Conservation (phyloP, 495 filamentous ascomycete species). For the Daldinia concentrica region DNA sequence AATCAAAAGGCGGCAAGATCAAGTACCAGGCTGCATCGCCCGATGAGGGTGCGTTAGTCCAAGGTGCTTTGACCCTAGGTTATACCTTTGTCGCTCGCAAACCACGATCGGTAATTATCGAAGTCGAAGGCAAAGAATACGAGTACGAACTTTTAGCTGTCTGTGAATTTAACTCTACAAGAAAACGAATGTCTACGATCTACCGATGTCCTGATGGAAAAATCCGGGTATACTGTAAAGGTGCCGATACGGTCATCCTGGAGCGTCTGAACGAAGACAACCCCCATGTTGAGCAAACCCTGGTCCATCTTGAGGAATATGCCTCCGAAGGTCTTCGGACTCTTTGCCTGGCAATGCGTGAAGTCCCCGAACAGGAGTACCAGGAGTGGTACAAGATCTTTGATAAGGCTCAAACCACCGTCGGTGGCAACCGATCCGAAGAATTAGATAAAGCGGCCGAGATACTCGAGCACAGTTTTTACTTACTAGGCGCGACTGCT, state of each 20-base stretch:
- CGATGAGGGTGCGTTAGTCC: conserved; percentile 95
- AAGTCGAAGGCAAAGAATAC: conserved; percentile 71
- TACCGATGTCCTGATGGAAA: conserved; percentile 97
- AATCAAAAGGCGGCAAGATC: conserved; percentile 78
- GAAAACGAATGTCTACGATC: conserved; percentile 98
- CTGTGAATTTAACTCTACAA: conserved; percentile 97
- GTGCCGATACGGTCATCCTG: conserved; percentile 94
- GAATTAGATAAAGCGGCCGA: conserved; percentile 98
- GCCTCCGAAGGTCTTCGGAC: conserved; percentile 96
- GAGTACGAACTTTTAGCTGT: conserved; percentile 95
- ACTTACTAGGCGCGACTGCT: conserved; percentile 91
- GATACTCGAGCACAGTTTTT: conserved; percentile 90
- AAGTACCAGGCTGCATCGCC: conserved; percentile 99
- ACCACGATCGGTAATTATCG: conserved; percentile 84
- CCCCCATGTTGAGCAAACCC: conserved; percentile 83
- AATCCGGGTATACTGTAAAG: conserved; percentile 92
- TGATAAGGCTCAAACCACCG: conserved; percentile 89
- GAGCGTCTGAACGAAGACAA: conserved; percentile 84
- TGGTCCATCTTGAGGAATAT: conserved; percentile 97
- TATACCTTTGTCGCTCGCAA: conserved; percentile 92
- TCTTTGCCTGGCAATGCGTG: conserved; percentile 93
- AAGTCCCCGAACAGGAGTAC: conserved; percentile 90
- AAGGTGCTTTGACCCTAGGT: conserved; percentile 85
- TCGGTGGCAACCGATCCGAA: conserved; percentile 89
- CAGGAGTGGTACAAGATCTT: conserved; percentile 88